Percentiles rank a stretch among this genome's conserved stretches.
phyloP scores from a whole-genome alignment of 2,329 filamentous ascomycete genomes.

The Colletotrichum sublineola region DNA sequence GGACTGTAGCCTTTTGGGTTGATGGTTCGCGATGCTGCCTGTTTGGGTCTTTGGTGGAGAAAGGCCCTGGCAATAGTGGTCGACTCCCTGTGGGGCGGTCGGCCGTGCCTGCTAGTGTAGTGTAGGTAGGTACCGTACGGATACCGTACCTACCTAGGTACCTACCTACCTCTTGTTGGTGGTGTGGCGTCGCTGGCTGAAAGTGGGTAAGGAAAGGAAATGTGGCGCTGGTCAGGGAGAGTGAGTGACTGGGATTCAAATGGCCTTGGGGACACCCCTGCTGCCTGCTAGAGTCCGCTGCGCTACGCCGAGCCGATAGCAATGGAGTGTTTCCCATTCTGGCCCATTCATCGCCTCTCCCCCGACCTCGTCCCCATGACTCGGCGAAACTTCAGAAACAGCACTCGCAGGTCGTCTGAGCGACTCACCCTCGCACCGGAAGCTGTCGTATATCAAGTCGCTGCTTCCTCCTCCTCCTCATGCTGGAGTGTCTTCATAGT shows the following conservation, averaged over 20 bases:
- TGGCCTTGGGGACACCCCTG: conserved; percentile 29
- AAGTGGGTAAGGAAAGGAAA: conserved; percentile 4
- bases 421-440: conserved; percentile 15
- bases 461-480: conserved; percentile 16
- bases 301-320: conserved; percentile 18
- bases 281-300: conserved; percentile 36
- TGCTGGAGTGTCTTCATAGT: not conserved
- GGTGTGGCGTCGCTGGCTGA: conserved; percentile 24
- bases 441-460: conserved; percentile 27
- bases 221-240: conserved; percentile 28
- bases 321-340: conserved; percentile 37
- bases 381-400: conserved; percentile 26
- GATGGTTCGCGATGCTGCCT: not conserved
- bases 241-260: conserved; percentile 13
- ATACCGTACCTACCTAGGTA: not conserved
- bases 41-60: not conserved
- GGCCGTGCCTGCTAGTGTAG: conserved; percentile 1
- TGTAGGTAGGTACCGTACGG: not conserved
- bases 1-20: not conserved
- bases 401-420: conserved; percentile 21
- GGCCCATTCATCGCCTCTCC: conserved; percentile 31
- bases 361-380: conserved; percentile 41
- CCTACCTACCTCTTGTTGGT: not conserved
- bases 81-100: not conserved
- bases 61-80: not conserved